These are phyloP conservation scores for Rauvolfia tetraphylla DNA, from an alignment of 257 asterid species.

Conservation along the genomic window DNA sequence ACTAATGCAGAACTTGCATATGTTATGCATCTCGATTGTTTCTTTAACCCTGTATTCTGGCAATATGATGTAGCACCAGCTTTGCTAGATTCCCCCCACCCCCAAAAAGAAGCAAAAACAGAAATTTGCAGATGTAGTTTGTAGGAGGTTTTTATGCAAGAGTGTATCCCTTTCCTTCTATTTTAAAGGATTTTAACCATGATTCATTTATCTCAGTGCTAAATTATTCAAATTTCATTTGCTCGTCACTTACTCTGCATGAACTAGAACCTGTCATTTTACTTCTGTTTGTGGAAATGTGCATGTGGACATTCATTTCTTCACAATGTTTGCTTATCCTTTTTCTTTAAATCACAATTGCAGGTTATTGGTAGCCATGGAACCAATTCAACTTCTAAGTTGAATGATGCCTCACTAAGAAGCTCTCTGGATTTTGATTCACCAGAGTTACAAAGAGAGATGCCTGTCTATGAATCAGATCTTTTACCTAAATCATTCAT, in stretches of 20 bases:
- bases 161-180: background rate
- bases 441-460: conserved; percentile 24
- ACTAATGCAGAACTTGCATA: background rate
- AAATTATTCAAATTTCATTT: background rate
- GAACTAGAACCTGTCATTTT: background rate
- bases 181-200: background rate
- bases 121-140: background rate
- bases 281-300: background rate
- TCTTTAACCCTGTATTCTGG: background rate
- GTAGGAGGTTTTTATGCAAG: background rate
- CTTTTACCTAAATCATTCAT: conserved; percentile 28
- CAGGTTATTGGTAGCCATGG: conserved; percentile 33
- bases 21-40: too few relatives aligned
- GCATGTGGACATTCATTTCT: background rate
- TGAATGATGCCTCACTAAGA: conserved; percentile 25
- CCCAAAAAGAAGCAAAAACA: background rate
- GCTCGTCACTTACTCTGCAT: background rate
- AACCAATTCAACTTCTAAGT: conserved; percentile 26
- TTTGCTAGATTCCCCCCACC: too few relatives aligned
- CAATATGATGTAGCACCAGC: too few relatives aligned
- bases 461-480: conserved; percentile 29
- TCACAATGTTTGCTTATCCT: conserved; percentile 2
- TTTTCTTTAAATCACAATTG: conserved; percentile 3
- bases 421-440: conserved; percentile 18
- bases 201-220: background rate